A percentile compares a stretch with the other conserved stretches of the same genome.
Evolutionary conservation across 352 stramenopile genomes (phyloP).

Genomic region (Phytophthora litchii): DNA sequence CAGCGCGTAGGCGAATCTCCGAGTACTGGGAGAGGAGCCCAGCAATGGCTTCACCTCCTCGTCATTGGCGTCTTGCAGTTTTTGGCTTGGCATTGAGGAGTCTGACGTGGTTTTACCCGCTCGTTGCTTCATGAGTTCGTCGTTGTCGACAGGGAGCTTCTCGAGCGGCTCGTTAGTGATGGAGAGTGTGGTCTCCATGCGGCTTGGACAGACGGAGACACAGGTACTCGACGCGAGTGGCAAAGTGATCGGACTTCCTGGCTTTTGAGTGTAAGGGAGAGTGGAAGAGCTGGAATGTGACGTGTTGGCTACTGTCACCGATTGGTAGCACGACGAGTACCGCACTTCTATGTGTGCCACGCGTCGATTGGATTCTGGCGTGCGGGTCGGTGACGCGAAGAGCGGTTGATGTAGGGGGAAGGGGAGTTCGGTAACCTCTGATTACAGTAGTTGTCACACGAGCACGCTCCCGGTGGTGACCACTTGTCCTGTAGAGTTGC

Average conservation of each 20-base stretch:
- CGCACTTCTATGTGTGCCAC: constrained; percentile 19
- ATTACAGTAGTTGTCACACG: neutral
- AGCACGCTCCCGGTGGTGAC: neutral
- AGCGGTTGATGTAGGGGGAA: constrained; percentile 5
- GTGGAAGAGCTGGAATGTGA: constrained; percentile 12
- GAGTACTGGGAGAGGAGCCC: constrained; percentile 19
- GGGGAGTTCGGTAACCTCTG: constrained; percentile 19
- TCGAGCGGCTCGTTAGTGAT: constrained; percentile 16
- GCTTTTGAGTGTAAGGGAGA: constrained; percentile 13
- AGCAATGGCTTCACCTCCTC: constrained; percentile 12
- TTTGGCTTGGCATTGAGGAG: constrained; percentile 2
- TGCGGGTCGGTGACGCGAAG: constrained; percentile 6
- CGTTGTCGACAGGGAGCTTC: constrained; percentile 13
- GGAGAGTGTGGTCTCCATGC: constrained; percentile 27
- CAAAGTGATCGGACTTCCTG: constrained; percentile 15
- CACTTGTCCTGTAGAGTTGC: neutral
- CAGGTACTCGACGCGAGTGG: constrained; percentile 15
- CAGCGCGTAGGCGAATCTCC: constrained; percentile 48
- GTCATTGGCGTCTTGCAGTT: constrained; percentile 9
- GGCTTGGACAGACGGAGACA: constrained; percentile 2
- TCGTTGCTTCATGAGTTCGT: constrained; percentile 33
- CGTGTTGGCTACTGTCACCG: constrained; percentile 12
- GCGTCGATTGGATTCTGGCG: constrained; percentile 7
- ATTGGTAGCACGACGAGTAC: neutral
- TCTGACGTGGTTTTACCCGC: constrained; percentile 11